These are phyloP conservation scores for Toxoplasma gondii DNA, from an alignment of 169 alveolate genomes.

Conservation along the genomic window DNA sequence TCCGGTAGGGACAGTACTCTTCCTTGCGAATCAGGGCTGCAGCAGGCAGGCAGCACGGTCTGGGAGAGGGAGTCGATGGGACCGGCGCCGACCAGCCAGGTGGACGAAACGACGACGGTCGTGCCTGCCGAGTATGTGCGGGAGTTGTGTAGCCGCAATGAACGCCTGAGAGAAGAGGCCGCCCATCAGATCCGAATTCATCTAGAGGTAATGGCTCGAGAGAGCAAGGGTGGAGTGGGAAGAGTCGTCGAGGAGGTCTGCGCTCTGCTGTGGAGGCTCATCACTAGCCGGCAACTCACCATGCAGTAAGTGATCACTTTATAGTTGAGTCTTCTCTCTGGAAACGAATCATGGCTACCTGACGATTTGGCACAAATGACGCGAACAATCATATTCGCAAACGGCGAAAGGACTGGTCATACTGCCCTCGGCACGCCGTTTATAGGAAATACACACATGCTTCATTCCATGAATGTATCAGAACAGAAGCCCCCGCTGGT, in stretches of 20 bases:
- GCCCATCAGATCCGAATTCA: slow-evolving; percentile 3
- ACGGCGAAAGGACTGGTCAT: too few relatives aligned
- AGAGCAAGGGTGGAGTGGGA: slow-evolving; percentile 24
- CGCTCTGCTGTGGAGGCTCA: slow-evolving; percentile 31
- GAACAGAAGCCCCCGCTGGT: too few relatives aligned
- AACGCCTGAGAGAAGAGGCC: neutral
- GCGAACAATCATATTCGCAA: too few relatives aligned
- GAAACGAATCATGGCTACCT: too few relatives aligned
- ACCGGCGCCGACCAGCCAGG: neutral
- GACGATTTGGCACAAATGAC: too few relatives aligned
- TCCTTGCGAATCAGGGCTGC: neutral
- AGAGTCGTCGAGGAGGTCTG: slow-evolving; percentile 9
- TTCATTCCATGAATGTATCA: too few relatives aligned
- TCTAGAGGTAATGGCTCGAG: neutral
- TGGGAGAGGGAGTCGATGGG: neutral
- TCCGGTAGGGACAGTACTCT: neutral
- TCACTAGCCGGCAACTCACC: slow-evolving; percentile 28
- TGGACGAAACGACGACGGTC: neutral
- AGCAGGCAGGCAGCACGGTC: neutral
- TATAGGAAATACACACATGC: too few relatives aligned
- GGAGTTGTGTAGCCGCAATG: neutral
- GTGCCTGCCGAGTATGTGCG: neutral
- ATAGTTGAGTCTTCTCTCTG: too few relatives aligned
- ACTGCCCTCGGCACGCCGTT: too few relatives aligned
- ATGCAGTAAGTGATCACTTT: neutral